These are phyloP conservation scores for Coemansia sp. DNA, from an alignment of 192 early-diverging fungal genomes.

Conservation along the genomic window DNA sequence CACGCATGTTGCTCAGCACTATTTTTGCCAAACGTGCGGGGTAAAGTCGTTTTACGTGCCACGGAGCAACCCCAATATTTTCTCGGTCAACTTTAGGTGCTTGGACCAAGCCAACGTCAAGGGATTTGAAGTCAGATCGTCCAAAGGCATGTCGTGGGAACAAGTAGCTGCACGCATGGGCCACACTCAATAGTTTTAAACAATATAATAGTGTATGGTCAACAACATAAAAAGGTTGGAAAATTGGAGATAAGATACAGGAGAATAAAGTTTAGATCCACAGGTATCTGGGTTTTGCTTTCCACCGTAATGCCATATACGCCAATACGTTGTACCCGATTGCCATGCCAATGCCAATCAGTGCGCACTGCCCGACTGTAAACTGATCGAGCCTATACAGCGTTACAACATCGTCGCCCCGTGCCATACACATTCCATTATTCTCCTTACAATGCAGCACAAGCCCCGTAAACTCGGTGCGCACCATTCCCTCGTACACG, in stretches of 20 bases:
- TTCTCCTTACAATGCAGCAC: slow-evolving; percentile 43
- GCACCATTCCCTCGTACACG: slow-evolving; percentile 52
- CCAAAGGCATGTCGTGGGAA: slow-evolving; percentile 54
- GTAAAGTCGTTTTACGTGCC: slow-evolving; percentile 54
- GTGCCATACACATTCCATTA: slow-evolving; percentile 49
- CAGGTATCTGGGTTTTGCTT: slow-evolving; percentile 47
- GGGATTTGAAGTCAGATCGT: slow-evolving; percentile 24
- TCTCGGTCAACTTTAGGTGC: slow-evolving; percentile 50
- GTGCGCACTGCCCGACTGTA: slow-evolving; percentile 45
- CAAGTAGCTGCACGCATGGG: slow-evolving; percentile 22
- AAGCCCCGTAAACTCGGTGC: slow-evolving; percentile 49
- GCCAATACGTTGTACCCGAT: slow-evolving; percentile 38
- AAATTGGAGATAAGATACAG: background rate
- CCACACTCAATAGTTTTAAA: slow-evolving; percentile 15
- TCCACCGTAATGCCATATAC: slow-evolving; percentile 49
- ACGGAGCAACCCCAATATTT: slow-evolving; percentile 55
- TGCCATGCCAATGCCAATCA: slow-evolving; percentile 42
- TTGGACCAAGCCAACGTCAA: slow-evolving; percentile 30
- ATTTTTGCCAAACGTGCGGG: slow-evolving; percentile 55
- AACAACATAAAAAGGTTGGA: background rate
- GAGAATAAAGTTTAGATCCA: slow-evolving; percentile 34
- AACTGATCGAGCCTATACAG: slow-evolving; percentile 48
- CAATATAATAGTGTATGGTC: background rate
- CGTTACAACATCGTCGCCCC: slow-evolving; percentile 48
- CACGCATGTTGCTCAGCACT: slow-evolving; percentile 53